phyloP scores from a whole-genome alignment of 352 stramenopile genomes.

The Phytophthora constricta region DNA sequence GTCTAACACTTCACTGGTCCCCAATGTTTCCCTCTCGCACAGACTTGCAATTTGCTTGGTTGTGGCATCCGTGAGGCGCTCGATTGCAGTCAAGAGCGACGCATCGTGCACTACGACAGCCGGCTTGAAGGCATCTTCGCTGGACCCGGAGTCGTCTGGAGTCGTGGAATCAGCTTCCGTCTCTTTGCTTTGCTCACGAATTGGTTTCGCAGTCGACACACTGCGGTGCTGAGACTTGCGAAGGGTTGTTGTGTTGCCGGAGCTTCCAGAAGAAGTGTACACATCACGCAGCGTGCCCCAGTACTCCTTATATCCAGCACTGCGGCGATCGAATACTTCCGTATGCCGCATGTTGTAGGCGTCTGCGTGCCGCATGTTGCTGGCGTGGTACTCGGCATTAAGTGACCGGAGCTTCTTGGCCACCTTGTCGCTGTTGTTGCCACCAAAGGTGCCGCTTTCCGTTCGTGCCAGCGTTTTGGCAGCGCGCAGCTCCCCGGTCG shows the following conservation, averaged over 20 bases:
- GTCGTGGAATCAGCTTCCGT: constrained; percentile 59
- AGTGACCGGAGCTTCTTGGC: constrained; percentile 78
- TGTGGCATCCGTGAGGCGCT: constrained; percentile 66
- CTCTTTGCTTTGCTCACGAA: constrained; percentile 38
- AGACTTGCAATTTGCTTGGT: constrained; percentile 58
- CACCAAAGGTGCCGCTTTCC: constrained; percentile 61
- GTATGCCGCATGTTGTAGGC: constrained; percentile 47
- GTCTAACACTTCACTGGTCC: constrained; percentile 35
- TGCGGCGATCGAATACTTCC: constrained; percentile 52
- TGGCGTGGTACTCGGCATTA: constrained; percentile 77
- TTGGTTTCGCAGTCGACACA: constrained; percentile 4
- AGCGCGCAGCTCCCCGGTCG: constrained; percentile 40
- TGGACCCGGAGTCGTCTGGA: constrained; percentile 53
- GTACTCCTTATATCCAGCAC: constrained; percentile 72
- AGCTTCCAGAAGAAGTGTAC: constrained; percentile 47
- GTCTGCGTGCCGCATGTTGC: constrained; percentile 48
- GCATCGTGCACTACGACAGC: constrained; percentile 64
- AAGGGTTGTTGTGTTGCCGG: constrained; percentile 11
- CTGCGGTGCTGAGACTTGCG: constrained; percentile 27
- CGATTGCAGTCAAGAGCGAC: constrained; percentile 61
- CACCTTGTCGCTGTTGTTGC: constrained; percentile 68
- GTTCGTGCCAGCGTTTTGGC: constrained; percentile 41
- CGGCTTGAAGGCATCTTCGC: constrained; percentile 48
- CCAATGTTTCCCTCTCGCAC: constrained; percentile 37
- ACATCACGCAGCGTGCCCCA: constrained; percentile 74